Percentiles rank a stretch among this genome's conserved stretches.
These are phyloP conservation scores for Hordeum pubiflorum DNA, from an alignment of 202 grass and related monocot species.

Conservation along the genomic window DNA sequence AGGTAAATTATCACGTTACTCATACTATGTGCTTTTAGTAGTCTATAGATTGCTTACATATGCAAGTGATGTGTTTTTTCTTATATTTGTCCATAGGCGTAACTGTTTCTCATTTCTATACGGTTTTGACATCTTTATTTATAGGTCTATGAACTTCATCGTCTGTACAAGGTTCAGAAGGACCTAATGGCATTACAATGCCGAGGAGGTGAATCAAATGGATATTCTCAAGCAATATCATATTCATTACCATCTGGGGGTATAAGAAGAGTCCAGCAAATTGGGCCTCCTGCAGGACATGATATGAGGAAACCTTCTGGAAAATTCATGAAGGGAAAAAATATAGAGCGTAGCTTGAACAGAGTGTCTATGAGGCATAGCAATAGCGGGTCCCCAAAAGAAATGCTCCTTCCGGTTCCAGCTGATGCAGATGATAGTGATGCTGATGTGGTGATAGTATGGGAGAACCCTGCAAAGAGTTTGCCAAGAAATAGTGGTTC, in stretches of 20 bases:
- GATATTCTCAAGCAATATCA: slow-evolving; percentile 29
- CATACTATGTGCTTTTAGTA: background rate
- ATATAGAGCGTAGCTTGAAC: slow-evolving; percentile 27
- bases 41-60: background rate
- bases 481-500: background rate
- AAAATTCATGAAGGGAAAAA: slow-evolving; percentile 21
- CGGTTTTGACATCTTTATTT: slow-evolving; percentile 2
- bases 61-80: background rate
- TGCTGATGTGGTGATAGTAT: background rate
- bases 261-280: slow-evolving; percentile 24
- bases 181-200: slow-evolving; percentile 58
- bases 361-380: slow-evolving; percentile 23
- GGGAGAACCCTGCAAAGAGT: background rate
- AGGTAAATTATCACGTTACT: slow-evolving; percentile 48
- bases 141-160: slow-evolving; percentile 80
- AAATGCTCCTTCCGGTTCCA: slow-evolving; percentile 45
- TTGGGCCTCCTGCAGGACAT: background rate
- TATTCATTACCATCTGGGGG: slow-evolving; percentile 32
- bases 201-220: slow-evolving; percentile 29
- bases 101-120: slow-evolving; percentile 25
- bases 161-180: slow-evolving; percentile 80
- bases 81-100: slow-evolving; percentile 1
- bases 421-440: slow-evolving; percentile 23
- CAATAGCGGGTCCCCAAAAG: slow-evolving; percentile 26
- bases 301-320: slow-evolving; percentile 18